Evolutionary conservation across 2,329 filamentous ascomycete genomes (phyloP).

Genomic region (Talaromyces albobiverticillius): DNA sequence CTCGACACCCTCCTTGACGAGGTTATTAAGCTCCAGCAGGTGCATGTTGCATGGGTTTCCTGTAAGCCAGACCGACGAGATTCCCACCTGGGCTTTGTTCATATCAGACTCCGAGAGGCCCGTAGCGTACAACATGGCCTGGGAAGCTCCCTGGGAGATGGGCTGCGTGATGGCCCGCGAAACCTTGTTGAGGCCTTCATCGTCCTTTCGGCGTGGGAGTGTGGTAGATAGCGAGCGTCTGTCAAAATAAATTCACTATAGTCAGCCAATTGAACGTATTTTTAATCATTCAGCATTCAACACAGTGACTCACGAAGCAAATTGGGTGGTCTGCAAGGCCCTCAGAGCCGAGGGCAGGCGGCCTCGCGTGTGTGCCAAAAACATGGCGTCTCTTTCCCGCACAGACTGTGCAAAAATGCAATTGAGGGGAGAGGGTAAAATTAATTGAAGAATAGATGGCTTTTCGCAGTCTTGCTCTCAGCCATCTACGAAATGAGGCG

Average conservation of each 20-base stretch:
- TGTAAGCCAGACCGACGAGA: constrained; percentile 96
- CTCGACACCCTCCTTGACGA: constrained; percentile 69
- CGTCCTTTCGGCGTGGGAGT: constrained; percentile 46
- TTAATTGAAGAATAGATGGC: background rate
- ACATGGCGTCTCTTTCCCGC: constrained; percentile 18
- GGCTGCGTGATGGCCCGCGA: constrained; percentile 88
- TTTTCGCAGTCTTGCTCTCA: background rate
- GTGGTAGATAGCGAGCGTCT: constrained; percentile 44
- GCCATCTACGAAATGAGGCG: background rate
- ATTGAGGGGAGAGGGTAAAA: background rate
- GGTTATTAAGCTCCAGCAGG: constrained; percentile 79
- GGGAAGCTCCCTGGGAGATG: constrained; percentile 95
- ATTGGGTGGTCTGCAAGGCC: constrained; percentile 17
- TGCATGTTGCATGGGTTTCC: constrained; percentile 99
- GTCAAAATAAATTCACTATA: constrained; percentile 5
- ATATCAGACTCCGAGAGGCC: constrained; percentile 83
- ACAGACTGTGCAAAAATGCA: background rate
- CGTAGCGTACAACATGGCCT: constrained; percentile 98
- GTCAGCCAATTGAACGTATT: constrained; percentile 1
- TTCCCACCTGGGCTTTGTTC: constrained; percentile 95
- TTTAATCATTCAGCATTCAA: constrained; percentile 11
- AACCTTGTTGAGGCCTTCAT: constrained; percentile 70
- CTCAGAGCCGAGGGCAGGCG: constrained; percentile 28
- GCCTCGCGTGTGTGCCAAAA: constrained; percentile 28
- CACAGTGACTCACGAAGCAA: constrained; percentile 17